Percentiles rank a stretch among this genome's conserved stretches.
Evolutionary conservation across 2,329 filamentous ascomycete genomes (phyloP).

Genomic region (Daldinia sp.): DNA sequence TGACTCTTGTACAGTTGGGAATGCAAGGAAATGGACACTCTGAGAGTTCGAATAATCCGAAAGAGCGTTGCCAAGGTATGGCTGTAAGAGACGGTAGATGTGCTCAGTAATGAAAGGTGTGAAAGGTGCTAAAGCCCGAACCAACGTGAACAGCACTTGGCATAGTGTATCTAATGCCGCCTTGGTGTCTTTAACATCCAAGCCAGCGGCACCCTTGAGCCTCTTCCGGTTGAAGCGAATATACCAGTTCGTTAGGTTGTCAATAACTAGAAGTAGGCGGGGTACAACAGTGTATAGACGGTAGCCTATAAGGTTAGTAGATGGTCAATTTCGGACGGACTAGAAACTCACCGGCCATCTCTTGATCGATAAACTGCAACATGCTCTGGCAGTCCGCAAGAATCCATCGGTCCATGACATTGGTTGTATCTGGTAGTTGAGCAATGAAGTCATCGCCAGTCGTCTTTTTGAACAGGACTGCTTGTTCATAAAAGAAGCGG

Average conservation of each 20-base stretch:
- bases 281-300: conserved; percentile 93
- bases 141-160: conserved; percentile 78
- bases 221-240: conserved; percentile 61
- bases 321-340: conserved; percentile 14
- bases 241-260: conserved; percentile 85
- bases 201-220: conserved; percentile 80
- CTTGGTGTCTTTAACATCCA: conserved; percentile 84
- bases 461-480: conserved; percentile 86
- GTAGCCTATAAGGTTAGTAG: conserved; percentile 63
- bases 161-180: conserved; percentile 89
- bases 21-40: conserved; percentile 92
- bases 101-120: conserved; percentile 95
- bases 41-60: conserved; percentile 74
- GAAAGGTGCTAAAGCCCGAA: conserved; percentile 90
- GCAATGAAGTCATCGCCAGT: conserved; percentile 82
- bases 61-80: conserved; percentile 79
- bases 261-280: conserved; percentile 83
- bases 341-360: conserved; percentile 78
- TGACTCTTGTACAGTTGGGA: conserved; percentile 88
- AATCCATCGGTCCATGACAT: conserved; percentile 98
- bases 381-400: conserved; percentile 91
- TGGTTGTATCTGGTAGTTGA: conserved; percentile 76
- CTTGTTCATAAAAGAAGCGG: conserved; percentile 95
- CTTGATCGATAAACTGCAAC: conserved; percentile 89
- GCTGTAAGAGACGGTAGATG: conserved; percentile 87